phyloP scores from a whole-genome alignment of 2,329 filamentous ascomycete genomes.

The Trichoderma asperellum region DNA sequence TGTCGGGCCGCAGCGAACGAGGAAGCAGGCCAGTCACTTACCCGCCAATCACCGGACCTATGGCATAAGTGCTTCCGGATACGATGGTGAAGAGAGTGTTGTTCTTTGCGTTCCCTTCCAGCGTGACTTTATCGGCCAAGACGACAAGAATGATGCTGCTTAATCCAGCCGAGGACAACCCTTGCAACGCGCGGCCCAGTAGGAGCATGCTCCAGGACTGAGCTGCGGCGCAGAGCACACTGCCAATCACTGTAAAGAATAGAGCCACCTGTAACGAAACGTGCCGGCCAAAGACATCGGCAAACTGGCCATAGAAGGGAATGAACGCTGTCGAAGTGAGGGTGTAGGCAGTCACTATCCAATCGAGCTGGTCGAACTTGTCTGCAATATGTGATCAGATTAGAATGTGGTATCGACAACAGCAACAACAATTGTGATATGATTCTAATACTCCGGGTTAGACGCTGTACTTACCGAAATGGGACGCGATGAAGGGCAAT shows the following conservation, averaged over 20 bases:
- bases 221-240: neutral
- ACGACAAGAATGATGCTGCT: neutral
- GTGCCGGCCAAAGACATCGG: neutral
- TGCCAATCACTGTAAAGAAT: neutral
- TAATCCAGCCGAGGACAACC: neutral
- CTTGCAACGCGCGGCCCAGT: neutral
- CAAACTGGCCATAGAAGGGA: neutral
- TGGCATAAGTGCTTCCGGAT: neutral
- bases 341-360: neutral
- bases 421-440: neutral
- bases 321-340: neutral
- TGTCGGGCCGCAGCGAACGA: too few species aligned
- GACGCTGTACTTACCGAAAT: neutral
- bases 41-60: neutral
- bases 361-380: neutral
- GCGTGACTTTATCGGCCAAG: neutral
- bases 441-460: neutral
- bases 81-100: neutral
- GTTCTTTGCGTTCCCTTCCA: neutral
- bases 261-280: neutral
- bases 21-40: neutral
- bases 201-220: neutral
- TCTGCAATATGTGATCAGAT: neutral
- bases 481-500: neutral
- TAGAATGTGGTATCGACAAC: neutral